Conservation (phyloP, 116 monocot species). For the Zostera marina region DNA sequence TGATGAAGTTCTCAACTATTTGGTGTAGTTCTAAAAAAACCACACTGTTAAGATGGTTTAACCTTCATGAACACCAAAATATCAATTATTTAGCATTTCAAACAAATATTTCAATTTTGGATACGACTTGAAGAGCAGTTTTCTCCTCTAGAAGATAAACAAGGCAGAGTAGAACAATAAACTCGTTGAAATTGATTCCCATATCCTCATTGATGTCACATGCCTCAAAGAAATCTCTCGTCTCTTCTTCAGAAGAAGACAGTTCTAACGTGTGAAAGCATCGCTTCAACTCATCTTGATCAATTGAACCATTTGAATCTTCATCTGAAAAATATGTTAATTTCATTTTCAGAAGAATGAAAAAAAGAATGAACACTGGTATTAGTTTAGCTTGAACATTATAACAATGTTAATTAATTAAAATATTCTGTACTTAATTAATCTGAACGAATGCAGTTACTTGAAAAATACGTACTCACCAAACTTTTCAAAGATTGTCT, state of each 20-base stretch:
- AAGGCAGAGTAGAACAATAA: slow-evolving; percentile 88
- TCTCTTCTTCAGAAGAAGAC: slow-evolving; percentile 59
- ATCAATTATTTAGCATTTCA: too few species aligned
- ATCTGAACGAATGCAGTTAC: not conserved
- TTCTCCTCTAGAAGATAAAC: slow-evolving; percentile 79
- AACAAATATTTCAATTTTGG: slow-evolving; percentile 9
- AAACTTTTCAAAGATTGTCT: slow-evolving; percentile 61
- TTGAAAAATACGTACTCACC: slow-evolving; percentile 20
- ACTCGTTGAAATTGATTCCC: slow-evolving; percentile 93
- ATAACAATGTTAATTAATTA: too few species aligned
- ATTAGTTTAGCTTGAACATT: too few species aligned
- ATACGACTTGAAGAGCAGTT: slow-evolving; percentile 41
- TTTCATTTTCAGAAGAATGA: too few species aligned
- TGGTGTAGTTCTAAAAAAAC: too few species aligned
- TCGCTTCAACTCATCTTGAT: slow-evolving; percentile 52
- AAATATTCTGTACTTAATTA: too few species aligned
- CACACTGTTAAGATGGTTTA: too few species aligned
- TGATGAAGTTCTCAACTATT: too few species aligned
- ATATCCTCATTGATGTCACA: slow-evolving; percentile 65
- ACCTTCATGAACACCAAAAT: too few species aligned
- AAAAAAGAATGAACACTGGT: too few species aligned
- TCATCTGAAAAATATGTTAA: slow-evolving; percentile 33
- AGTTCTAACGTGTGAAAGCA: slow-evolving; percentile 72
- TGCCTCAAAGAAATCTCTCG: slow-evolving; percentile 58
- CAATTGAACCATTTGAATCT: slow-evolving; percentile 78